Conservation (phyloP, 305 asterid genomes). For the Fraxinus nigra region DNA sequence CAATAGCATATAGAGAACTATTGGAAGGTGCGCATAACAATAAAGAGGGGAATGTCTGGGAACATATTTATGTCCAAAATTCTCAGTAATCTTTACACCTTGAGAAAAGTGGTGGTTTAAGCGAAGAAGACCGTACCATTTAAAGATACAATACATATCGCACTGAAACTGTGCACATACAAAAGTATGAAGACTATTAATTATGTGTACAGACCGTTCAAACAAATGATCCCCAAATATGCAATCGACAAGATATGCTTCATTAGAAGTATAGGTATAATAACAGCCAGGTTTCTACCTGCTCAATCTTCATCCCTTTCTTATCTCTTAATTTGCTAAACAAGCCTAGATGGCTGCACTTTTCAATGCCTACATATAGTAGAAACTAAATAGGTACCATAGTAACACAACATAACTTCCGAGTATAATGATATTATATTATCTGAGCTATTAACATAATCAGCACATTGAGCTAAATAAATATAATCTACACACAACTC, state of each 20-base stretch:
- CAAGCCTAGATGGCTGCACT: background rate
- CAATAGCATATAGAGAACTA: background rate
- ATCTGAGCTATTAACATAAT: background rate
- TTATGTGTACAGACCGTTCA: background rate
- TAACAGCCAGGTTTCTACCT: background rate
- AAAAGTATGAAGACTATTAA: background rate
- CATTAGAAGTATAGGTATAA: background rate
- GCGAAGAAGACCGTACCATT: background rate
- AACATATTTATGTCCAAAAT: background rate
- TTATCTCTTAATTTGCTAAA: background rate
- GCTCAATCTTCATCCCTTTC: background rate
- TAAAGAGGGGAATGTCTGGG: slow-evolving; percentile 1
- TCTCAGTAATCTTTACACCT: background rate
- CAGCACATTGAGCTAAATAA: background rate
- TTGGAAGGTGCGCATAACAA: background rate
- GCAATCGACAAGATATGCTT: background rate
- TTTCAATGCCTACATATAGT: background rate
- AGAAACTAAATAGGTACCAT: background rate
- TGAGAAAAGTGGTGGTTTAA: background rate
- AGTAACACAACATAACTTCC: background rate
- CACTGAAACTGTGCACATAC: background rate
- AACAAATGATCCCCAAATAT: slow-evolving; percentile 9
- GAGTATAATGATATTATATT: background rate
- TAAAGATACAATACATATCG: background rate
- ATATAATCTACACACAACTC: background rate